A percentile compares a stretch with the other conserved stretches of the same genome.
Evolutionary conservation across 2,329 filamentous ascomycete genomes (phyloP).

Genomic region (Hawksworthiomyces lignivorus): DNA sequence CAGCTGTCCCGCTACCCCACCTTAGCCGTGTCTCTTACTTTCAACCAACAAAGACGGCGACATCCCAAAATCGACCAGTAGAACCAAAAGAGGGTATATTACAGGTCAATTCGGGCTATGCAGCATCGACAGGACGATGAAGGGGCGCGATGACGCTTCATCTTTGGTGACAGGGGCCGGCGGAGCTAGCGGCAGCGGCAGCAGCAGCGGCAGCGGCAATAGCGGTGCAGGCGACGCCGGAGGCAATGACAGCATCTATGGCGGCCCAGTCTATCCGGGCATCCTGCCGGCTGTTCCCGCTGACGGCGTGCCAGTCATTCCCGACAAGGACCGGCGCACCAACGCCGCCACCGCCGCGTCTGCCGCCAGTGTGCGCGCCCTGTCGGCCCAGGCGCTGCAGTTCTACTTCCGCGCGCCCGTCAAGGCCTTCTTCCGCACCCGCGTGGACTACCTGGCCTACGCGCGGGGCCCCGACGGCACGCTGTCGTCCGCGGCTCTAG

Average conservation of each 20-base stretch:
- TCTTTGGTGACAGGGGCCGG: slow-evolving; percentile 1
- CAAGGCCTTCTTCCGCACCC: slow-evolving; percentile 84
- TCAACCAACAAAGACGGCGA: background rate
- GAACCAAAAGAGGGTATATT: too few relatives aligned
- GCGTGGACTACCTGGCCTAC: slow-evolving; percentile 72
- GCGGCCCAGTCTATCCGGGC: slow-evolving; percentile 19
- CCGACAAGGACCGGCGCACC: slow-evolving; percentile 41
- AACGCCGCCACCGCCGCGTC: slow-evolving; percentile 65
- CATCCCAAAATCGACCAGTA: background rate
- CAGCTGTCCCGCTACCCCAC: slow-evolving; percentile 10
- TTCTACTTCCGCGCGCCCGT: slow-evolving; percentile 90
- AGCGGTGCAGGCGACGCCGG: background rate
- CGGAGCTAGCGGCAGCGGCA: background rate
- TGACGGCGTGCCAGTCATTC: slow-evolving; percentile 20
- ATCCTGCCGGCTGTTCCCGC: slow-evolving; percentile 39
- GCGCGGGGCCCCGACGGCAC: slow-evolving; percentile 35
- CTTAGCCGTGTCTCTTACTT: background rate
- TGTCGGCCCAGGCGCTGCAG: slow-evolving; percentile 75
- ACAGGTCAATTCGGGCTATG: slow-evolving; percentile 10
- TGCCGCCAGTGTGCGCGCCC: slow-evolving; percentile 73
- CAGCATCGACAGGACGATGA: slow-evolving; percentile 12
- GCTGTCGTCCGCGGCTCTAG: background rate
- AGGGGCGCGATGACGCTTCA: slow-evolving; percentile 13
- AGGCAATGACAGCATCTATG: slow-evolving; percentile 2
- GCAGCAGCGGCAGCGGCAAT: background rate